Evolutionary conservation across 495 filamentous ascomycete species (phyloP), one percentile per base, ranked within the genome.

Genomic region (Penicillium nucicola): DNA sequence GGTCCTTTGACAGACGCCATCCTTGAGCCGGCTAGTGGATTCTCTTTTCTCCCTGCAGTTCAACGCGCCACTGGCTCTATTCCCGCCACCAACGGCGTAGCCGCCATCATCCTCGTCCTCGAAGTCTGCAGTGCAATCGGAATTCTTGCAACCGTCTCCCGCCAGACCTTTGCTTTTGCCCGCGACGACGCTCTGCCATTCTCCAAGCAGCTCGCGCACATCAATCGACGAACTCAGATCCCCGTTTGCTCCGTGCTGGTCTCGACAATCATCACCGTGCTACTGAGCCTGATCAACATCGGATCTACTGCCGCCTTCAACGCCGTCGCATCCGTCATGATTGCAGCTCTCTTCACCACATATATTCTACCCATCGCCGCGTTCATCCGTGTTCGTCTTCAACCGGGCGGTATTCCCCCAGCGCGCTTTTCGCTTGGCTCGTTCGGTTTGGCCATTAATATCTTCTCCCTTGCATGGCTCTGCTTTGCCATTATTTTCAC

Each of bases 191-290:
- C 74, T 1, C 65, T 78, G 4, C 67, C 70, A 0, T 76, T 70
- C 51, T 65, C 74, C 1, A 18, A 66, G 40, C 33, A 61, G 45
- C 56, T 65, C 22, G 67, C 70, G 7, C 42, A 69, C 15, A 57
- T 78, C 15, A 74, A 78, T 42, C 66, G 62, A 5, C 37, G 54
- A 0, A 60, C 60, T 49, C 71, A 76, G 42, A 72, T 87, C 31
- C 83, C 79, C 9, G 59, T 78, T 44, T 78, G 76, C 55, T 69
- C 82, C 15, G 77, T 80, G 40, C 57, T 75, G 4, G 62, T 81
- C 15, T 74, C 74, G 7, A 55, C 76, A 2, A 59, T 79, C 15
- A 79, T 82, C 52, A 73, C 74, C 51, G 55, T 79, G 4, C 45
- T 73, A 23, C 67, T 80, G 20, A 67, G 68, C 12, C 56, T 74